Evolutionary conservation across 2,329 filamentous ascomycete species (phyloP).

Genomic region (Dactylonectria macrodidyma): DNA sequence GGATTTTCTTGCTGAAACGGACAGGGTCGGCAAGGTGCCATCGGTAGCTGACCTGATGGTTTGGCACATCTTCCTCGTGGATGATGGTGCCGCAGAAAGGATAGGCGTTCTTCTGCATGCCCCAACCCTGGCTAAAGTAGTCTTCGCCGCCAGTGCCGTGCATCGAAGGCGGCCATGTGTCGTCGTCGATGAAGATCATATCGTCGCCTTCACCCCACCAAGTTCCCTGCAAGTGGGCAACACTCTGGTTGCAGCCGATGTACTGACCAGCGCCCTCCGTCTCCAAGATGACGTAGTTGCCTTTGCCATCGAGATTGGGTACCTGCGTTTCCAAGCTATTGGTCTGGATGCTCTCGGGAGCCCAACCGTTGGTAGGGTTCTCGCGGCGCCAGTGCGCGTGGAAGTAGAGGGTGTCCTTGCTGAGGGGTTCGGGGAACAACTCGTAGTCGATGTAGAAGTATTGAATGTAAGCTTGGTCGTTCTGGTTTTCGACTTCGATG

Average conservation of each 20-base stretch:
- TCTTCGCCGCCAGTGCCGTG: slow-evolving; percentile 53
- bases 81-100: slow-evolving; percentile 53
- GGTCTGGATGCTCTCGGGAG: slow-evolving; percentile 49
- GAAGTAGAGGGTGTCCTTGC: slow-evolving; percentile 51
- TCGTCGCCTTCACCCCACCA: slow-evolving; percentile 55
- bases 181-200: slow-evolving; percentile 55
- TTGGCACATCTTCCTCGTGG: slow-evolving; percentile 52
- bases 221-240: slow-evolving; percentile 51
- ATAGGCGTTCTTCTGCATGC: slow-evolving; percentile 54
- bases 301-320: slow-evolving; percentile 48
- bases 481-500: slow-evolving; percentile 54
- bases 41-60: slow-evolving; percentile 51
- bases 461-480: slow-evolving; percentile 51
- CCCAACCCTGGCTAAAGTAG: slow-evolving; percentile 54
- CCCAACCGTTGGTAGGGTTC: slow-evolving; percentile 54
- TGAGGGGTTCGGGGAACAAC: slow-evolving; percentile 45
- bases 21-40: slow-evolving; percentile 53
- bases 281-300: slow-evolving; percentile 51
- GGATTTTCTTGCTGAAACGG: slow-evolving; percentile 50
- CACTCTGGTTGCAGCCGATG: slow-evolving; percentile 53
- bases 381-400: slow-evolving; percentile 53
- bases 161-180: slow-evolving; percentile 53
- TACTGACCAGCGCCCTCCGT: slow-evolving; percentile 49
- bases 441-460: slow-evolving; percentile 56
- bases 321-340: slow-evolving; percentile 53